Evolutionary conservation across 768 basidiomycete genomes (phyloP).

Genomic region (Sporobolomyces phaffii): DNA sequence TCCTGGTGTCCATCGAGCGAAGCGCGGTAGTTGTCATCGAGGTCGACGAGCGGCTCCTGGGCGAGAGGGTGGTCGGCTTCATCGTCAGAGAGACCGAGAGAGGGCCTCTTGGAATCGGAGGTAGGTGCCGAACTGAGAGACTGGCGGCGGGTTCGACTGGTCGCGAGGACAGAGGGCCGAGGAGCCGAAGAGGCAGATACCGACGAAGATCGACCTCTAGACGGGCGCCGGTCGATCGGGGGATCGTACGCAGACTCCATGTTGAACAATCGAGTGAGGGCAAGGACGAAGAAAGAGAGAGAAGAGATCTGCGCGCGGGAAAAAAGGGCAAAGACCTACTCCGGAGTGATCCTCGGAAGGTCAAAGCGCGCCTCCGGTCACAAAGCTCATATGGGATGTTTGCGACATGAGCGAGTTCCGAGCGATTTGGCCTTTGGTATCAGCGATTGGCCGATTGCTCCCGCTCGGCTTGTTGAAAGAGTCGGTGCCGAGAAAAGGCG

Average conservation of each 20-base stretch:
- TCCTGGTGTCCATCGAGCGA: background rate
- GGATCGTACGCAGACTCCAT: conserved; percentile 28
- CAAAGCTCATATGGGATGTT: too few species aligned
- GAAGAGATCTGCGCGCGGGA: background rate
- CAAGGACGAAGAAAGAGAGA: background rate
- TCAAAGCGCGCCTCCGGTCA: background rate
- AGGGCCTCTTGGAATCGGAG: background rate
- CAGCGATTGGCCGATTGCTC: too few species aligned
- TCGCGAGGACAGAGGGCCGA: background rate
- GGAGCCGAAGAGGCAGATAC: conserved; percentile 5
- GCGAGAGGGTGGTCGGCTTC: background rate
- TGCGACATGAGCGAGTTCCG: too few species aligned
- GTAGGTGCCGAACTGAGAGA: conserved; percentile 4
- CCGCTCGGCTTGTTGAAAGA: too few species aligned
- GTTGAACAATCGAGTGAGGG: background rate
- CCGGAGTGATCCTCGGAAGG: background rate
- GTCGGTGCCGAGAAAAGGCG: too few species aligned
- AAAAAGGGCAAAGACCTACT: background rate
- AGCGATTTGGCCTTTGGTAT: too few species aligned
- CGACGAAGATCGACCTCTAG: conserved; percentile 11
- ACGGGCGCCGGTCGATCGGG: background rate
- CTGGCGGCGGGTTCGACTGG: background rate
- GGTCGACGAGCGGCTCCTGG: conserved; percentile 1
- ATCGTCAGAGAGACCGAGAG: conserved; percentile 4
- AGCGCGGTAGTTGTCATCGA: background rate